Conservation (phyloP, 257 asterid species). For the Striga asiatica region DNA sequence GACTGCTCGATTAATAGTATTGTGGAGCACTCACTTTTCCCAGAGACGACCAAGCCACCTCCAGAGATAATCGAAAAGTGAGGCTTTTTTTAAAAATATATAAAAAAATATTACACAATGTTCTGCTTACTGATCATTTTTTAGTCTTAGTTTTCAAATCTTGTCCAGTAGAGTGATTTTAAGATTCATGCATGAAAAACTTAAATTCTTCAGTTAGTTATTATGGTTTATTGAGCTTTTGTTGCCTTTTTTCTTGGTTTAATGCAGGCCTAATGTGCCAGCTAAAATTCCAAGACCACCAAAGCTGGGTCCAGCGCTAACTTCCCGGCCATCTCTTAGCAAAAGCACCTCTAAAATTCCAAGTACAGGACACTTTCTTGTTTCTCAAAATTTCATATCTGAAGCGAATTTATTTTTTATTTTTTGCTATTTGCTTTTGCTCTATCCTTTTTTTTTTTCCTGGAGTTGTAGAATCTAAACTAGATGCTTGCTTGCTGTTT, state of each 20-base stretch:
- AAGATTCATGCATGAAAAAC: too few species aligned
- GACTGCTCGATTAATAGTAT: constrained; percentile 73
- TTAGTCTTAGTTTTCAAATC: too few species aligned
- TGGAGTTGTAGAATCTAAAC: too few species aligned
- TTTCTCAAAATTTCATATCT: not conserved
- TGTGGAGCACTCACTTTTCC: constrained; percentile 78
- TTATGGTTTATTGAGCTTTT: not conserved
- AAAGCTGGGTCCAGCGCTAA: constrained; percentile 37
- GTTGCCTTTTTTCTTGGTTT: too few species aligned
- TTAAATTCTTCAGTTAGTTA: too few species aligned
- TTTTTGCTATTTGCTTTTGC: too few species aligned
- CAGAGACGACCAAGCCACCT: constrained; percentile 47
- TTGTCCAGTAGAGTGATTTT: too few species aligned
- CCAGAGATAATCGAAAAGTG: constrained; percentile 31
- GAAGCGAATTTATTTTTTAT: too few species aligned
- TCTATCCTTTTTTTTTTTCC: too few species aligned
- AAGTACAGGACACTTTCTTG: constrained; percentile 27
- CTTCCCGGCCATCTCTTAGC: constrained; percentile 36
- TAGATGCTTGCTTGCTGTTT: not conserved
- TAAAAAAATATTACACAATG: too few species aligned
- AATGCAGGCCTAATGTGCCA: constrained; percentile 34
- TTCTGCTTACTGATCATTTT: too few species aligned
- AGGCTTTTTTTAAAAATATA: too few species aligned
- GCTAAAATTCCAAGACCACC: constrained; percentile 57
- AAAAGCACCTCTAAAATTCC: constrained; percentile 53